Evolutionary conservation across 2,329 filamentous ascomycete genomes (phyloP).

Genomic region (Calonectria crousiana): DNA sequence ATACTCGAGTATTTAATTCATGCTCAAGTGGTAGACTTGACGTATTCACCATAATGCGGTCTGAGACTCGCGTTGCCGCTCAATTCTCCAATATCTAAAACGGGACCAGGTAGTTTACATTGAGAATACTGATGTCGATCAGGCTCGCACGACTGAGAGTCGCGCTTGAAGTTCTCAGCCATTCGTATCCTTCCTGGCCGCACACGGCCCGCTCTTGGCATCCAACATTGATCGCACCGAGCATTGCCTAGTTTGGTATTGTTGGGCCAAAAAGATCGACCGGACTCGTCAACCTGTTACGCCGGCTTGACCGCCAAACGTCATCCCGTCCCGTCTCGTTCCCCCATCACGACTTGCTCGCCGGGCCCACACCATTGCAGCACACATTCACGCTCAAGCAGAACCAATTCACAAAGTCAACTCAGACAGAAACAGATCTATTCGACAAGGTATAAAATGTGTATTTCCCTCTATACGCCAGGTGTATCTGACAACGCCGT

Average conservation of each 20-base stretch:
- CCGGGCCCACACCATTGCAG: background rate
- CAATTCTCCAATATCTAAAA: background rate
- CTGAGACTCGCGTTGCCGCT: background rate
- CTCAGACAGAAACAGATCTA: background rate
- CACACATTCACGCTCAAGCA: background rate
- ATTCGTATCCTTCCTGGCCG: background rate
- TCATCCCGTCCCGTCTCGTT: background rate
- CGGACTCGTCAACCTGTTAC: background rate
- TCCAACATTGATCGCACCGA: background rate
- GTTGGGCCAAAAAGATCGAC: background rate
- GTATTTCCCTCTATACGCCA: conserved; percentile 18
- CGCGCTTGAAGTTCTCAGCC: background rate
- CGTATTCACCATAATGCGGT: no score
- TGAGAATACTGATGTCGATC: background rate
- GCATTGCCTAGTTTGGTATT: background rate
- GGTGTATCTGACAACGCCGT: conserved; percentile 20
- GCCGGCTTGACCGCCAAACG: background rate
- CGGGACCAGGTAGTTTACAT: background rate
- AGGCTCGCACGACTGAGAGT: background rate
- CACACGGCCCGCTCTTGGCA: background rate
- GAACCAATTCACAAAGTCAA: background rate
- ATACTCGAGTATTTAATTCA: background rate
- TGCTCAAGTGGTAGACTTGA: background rate
- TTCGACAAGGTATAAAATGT: conserved; percentile 3
- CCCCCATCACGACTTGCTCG: no score